Percentiles rank a stretch among this genome's conserved stretches.
Conservation (phyloP, 306 rosid species). For the Benincasa hispida region DNA sequence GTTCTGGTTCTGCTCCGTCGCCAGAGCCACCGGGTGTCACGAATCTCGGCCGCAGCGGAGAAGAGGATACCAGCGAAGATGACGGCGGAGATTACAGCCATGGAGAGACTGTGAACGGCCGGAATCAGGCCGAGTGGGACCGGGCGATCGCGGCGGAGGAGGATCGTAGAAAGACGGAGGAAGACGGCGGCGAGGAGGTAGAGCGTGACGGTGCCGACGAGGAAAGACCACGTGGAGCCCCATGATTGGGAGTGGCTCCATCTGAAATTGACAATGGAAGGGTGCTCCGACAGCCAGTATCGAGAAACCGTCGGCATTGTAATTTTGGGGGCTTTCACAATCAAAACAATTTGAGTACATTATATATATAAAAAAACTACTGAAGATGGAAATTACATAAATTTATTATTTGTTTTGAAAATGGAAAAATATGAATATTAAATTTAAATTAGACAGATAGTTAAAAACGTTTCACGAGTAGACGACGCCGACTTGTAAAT, state of each 20-base stretch:
- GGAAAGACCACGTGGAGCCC: conserved; percentile 88
- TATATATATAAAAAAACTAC: background rate
- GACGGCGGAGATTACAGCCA: conserved; percentile 49
- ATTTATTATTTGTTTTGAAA: background rate
- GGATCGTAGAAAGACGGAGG: conserved; percentile 27
- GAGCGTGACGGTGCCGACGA: conserved; percentile 34
- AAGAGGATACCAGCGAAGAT: conserved; percentile 52
- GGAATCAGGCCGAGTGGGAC: conserved; percentile 70
- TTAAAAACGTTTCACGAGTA: too few species aligned
- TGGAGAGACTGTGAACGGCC: conserved; percentile 50
- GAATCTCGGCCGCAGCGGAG: conserved; percentile 64
- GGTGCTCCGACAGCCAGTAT: conserved; percentile 79
- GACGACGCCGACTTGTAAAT: background rate
- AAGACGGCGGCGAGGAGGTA: conserved; percentile 32
- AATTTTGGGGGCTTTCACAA: background rate
- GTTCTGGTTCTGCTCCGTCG: conserved; percentile 52
- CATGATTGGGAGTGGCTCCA: conserved; percentile 62
- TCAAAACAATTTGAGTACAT: background rate
- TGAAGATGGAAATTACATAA: background rate
- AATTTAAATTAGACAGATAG: background rate
- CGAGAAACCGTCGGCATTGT: conserved; percentile 4
- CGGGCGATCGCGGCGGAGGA: conserved; percentile 24
- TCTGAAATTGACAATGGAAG: conserved; percentile 56
- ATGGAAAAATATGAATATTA: background rate
- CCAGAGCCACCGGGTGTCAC: conserved; percentile 89